phyloP scores from a whole-genome alignment of 2,329 filamentous ascomycete genomes.

The Balansia obtecta region DNA sequence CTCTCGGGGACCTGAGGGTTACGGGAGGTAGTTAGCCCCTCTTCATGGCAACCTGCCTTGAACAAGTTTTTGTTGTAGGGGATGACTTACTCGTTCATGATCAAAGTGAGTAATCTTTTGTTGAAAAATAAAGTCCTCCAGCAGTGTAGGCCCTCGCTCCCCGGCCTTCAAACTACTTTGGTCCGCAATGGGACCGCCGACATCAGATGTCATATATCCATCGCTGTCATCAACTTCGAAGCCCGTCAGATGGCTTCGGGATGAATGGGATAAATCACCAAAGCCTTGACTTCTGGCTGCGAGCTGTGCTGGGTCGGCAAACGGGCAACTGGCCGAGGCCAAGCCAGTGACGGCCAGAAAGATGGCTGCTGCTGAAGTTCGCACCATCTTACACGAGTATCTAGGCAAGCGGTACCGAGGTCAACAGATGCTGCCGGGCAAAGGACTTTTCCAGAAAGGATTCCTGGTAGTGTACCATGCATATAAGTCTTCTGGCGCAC shows the following conservation, averaged over 20 bases:
- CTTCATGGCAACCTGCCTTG: too few species aligned
- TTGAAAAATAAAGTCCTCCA: constrained; percentile 62
- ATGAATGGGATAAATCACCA: constrained; percentile 13
- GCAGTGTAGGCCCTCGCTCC: constrained; percentile 50
- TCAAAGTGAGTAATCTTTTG: constrained; percentile 63
- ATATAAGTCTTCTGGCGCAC: neutral
- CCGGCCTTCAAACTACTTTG: constrained; percentile 56
- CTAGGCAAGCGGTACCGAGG: neutral
- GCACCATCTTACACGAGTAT: constrained; percentile 14
- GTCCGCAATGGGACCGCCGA: constrained; percentile 55
- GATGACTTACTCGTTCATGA: constrained; percentile 47
- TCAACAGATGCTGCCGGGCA: neutral
- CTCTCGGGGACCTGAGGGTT: constrained; percentile 42
- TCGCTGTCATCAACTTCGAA: constrained; percentile 40
- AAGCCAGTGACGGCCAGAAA: constrained; percentile 16
- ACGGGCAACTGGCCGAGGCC: constrained; percentile 21
- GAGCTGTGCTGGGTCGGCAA: constrained; percentile 16
- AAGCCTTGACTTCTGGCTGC: constrained; percentile 14
- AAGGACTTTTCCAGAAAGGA: neutral
- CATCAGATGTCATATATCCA: constrained; percentile 50
- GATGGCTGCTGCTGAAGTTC: constrained; percentile 10
- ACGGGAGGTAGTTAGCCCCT: neutral
- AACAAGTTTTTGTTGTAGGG: too few species aligned
- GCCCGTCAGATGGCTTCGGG: constrained; percentile 19
- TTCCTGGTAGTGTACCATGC: neutral